A percentile compares a stretch with the other conserved stretches of the same genome.
Evolutionary conservation across 2,329 filamentous ascomycete genomes (phyloP).

Genomic region (Sporothrix variecibatus): DNA sequence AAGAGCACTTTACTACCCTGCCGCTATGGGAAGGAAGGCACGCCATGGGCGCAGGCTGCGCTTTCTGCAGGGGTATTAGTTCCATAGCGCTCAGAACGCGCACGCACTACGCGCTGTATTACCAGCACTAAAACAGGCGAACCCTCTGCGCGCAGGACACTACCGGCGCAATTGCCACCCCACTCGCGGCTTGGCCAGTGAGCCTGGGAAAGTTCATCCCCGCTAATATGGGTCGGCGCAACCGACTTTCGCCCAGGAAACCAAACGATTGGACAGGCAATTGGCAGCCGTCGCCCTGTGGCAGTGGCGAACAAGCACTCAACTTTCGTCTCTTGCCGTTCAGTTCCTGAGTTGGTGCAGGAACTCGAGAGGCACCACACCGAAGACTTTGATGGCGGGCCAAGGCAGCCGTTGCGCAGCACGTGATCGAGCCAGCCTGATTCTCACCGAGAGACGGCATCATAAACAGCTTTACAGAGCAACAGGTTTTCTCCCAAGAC

Average conservation of each 20-base stretch:
- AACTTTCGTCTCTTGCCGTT: background rate
- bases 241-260: background rate
- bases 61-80: slow-evolving; percentile 14
- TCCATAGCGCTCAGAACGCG: slow-evolving; percentile 12
- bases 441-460: background rate
- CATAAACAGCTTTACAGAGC: background rate
- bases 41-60: background rate
- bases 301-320: background rate
- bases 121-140: background rate
- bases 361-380: background rate
- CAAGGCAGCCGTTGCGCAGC: background rate
- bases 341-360: slow-evolving; percentile 6
- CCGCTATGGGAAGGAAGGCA: background rate
- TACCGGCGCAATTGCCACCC: slow-evolving; percentile 19
- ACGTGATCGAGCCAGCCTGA: background rate
- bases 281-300: background rate
- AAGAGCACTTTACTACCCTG: background rate
- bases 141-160: background rate
- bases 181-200: slow-evolving; percentile 2
- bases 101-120: slow-evolving; percentile 20
- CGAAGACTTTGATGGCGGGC: background rate
- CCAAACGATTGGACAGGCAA: background rate
- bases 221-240: slow-evolving; percentile 12
- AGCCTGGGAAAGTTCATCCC: slow-evolving; percentile 14
- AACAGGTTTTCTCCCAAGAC: background rate